Conservation (phyloP, 2,329 filamentous ascomycete genomes). For the Pyricularia sp. region DNA sequence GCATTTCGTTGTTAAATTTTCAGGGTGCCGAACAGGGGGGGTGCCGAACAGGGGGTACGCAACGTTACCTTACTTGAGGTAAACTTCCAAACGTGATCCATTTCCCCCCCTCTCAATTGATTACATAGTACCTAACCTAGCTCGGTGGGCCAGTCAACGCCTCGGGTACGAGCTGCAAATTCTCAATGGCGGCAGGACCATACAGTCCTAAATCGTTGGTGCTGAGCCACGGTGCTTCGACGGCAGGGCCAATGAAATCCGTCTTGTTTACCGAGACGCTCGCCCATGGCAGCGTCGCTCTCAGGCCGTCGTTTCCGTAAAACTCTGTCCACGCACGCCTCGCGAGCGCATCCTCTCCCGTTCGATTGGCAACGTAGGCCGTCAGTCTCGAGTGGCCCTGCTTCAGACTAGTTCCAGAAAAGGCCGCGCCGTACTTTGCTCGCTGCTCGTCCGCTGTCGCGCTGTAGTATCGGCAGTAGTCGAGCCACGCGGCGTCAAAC, state of each 20-base stretch:
- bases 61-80: too few relatives aligned
- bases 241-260: conserved; percentile 30
- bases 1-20: too few relatives aligned
- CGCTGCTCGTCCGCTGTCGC: conserved; percentile 35
- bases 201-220: conserved; percentile 46
- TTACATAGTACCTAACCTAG: background rate
- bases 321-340: conserved; percentile 42
- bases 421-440: conserved; percentile 33
- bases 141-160: background rate
- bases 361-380: conserved; percentile 34
- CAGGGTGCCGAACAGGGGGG: too few relatives aligned
- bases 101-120: too few relatives aligned
- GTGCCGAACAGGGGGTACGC: too few relatives aligned
- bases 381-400: conserved; percentile 47
- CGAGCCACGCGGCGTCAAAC: conserved; percentile 42
- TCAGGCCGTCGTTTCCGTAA: conserved; percentile 31
- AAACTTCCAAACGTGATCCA: too few relatives aligned
- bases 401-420: conserved; percentile 32
- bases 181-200: conserved; percentile 42
- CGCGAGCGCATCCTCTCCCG: conserved; percentile 24
- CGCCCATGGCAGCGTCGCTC: conserved; percentile 21
- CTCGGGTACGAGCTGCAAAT: conserved; percentile 26
- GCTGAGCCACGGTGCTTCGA: conserved; percentile 43
- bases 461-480: conserved; percentile 47
- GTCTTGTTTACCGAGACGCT: conserved; percentile 27